These are phyloP conservation scores for Debaryomyces castellii DNA, from an alignment of 805 yeast species.

Conservation along the genomic window DNA sequence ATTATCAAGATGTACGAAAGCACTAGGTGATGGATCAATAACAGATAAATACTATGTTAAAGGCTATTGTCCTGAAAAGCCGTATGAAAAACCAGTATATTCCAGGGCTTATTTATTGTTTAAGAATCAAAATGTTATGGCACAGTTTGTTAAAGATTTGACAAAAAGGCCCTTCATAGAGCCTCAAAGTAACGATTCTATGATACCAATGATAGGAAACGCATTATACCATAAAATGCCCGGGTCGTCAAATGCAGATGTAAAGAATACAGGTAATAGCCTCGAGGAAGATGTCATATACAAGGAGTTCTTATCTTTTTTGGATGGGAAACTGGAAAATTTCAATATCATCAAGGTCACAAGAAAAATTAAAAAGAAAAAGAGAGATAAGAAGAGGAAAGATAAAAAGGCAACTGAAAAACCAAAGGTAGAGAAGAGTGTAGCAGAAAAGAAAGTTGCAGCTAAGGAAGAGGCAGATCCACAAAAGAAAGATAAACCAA, in stretches of 20 bases:
- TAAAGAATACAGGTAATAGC: background rate
- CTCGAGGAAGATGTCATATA: slow-evolving; percentile 14
- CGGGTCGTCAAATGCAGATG: background rate
- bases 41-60: slow-evolving; percentile 34
- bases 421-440: slow-evolving; percentile 4
- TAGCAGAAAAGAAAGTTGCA: slow-evolving; percentile 2
- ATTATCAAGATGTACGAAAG: slow-evolving; percentile 11
- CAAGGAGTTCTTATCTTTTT: slow-evolving; percentile 7
- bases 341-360: slow-evolving; percentile 10
- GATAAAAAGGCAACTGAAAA: slow-evolving; percentile 10
- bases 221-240: slow-evolving; percentile 26
- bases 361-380: slow-evolving; percentile 9
- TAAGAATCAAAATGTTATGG: slow-evolving; percentile 22
- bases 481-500: slow-evolving; percentile 2
- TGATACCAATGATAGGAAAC: slow-evolving; percentile 34
- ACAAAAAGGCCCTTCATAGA: slow-evolving; percentile 25
- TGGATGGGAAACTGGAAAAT: slow-evolving; percentile 7
- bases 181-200: slow-evolving; percentile 20
- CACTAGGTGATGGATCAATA: slow-evolving; percentile 11
- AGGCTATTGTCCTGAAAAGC: slow-evolving; percentile 40
- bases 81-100: slow-evolving; percentile 37
- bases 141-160: slow-evolving; percentile 24
- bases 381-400: slow-evolving; percentile 8
- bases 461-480: slow-evolving; percentile 5
- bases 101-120: slow-evolving; percentile 45